Conservation (phyloP, 2,329 filamentous ascomycete genomes). For the Fusarium pseudocircinatum region DNA sequence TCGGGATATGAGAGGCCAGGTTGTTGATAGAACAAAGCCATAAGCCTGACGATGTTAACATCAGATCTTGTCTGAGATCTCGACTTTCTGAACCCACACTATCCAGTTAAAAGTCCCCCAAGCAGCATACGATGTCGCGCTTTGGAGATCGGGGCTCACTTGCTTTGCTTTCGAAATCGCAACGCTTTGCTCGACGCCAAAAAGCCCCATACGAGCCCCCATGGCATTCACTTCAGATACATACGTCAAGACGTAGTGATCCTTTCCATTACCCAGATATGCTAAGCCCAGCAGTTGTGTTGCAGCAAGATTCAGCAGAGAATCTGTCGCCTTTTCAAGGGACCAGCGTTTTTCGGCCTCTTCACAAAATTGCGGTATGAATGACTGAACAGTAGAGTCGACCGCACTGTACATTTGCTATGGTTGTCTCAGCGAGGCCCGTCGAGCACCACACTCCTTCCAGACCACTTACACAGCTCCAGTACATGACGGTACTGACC, state of each 20-base stretch:
- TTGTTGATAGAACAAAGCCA: slow-evolving; percentile 31
- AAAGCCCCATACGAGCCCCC: slow-evolving; percentile 45
- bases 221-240: slow-evolving; percentile 44
- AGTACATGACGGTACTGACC: slow-evolving; percentile 18
- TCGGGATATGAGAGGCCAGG: slow-evolving; percentile 42
- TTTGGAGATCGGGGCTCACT: slow-evolving; percentile 1
- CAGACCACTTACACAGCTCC: slow-evolving; percentile 21
- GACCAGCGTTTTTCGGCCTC: slow-evolving; percentile 21
- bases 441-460: background rate
- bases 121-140: slow-evolving; percentile 36
- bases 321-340: slow-evolving; percentile 10
- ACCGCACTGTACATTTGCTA: slow-evolving; percentile 24
- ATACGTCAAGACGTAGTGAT: slow-evolving; percentile 48
- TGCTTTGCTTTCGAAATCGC: slow-evolving; percentile 14
- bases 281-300: slow-evolving; percentile 48
- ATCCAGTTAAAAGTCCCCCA: slow-evolving; percentile 52
- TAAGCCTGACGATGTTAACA: slow-evolving; percentile 10
- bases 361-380: slow-evolving; percentile 5
- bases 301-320: slow-evolving; percentile 44
- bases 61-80: background rate
- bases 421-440: background rate
- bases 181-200: slow-evolving; percentile 29
- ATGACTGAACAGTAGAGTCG: background rate
- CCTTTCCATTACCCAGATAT: slow-evolving; percentile 48
- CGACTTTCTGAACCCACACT: slow-evolving; percentile 43